Evolutionary conservation across 495 filamentous ascomycete species (phyloP), one percentile per base, ranked within the genome.

Genomic region (Hypoxylon lienhwacheense): DNA sequence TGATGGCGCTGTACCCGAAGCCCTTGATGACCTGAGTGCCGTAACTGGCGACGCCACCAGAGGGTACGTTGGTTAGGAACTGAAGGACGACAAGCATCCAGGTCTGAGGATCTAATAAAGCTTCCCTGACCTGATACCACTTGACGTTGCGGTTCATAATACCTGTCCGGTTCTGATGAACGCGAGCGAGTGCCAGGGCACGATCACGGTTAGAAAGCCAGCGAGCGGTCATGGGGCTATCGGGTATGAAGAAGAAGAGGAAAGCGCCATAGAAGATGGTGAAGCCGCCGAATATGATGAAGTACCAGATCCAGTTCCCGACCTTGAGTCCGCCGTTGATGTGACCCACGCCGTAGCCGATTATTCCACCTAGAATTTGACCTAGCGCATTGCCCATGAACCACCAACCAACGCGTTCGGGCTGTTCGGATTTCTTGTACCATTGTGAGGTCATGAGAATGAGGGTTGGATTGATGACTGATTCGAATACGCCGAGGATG

Each of bases 361-460:
- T 1, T 14, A 70, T 53, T 4, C 59, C 60, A 0, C 67, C 67
- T 29, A 70, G 32, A 20, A 64, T 52, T 17, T 47, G 50, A 8
- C 61, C 61, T 35, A 77, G 63, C n/a, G 67, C 74, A 44, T 74
- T 73, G 22, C 67, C 70, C 20, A 68, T 72, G 36, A 71, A 66
- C 29, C 68, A 72, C 54, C 78, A 73, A 17, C 74, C 73, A 0
- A 75, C 34, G 64, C 68, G 61, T 2, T 49, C 47, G 7, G 55
- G 55, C 44, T 64, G 60, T 7, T 64, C 60, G 29, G 55, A 45
- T 8, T 55, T 54, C 11, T 50, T 59, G 55, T 55, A 64, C 61
- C 61, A 64, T 7, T 61, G 57, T n/a, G 39, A 55, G 2, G 53
- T 64, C 12, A 66, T 35, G 3, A 49, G 45, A 1, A 65, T 58